Percentiles rank a stretch among this genome's conserved stretches.
Conservation (phyloP, 2,329 filamentous ascomycete species). For the Emmonsiellopsis sp. region DNA sequence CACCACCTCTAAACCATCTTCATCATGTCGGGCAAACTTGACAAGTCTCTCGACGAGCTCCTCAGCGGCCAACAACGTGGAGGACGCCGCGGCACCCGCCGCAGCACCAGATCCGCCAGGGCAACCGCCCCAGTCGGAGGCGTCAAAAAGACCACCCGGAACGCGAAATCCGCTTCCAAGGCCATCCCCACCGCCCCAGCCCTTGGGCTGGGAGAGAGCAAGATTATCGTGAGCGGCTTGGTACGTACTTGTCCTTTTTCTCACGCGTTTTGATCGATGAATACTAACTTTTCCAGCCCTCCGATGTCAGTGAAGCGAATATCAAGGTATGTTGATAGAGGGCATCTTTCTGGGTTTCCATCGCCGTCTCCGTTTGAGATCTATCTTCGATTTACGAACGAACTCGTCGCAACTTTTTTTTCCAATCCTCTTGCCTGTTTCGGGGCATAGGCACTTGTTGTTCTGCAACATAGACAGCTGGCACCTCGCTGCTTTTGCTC, state of each 20-base stretch:
- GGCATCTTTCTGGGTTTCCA: conserved; percentile 60
- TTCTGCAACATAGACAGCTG: conserved; percentile 19
- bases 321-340: conserved; percentile 99
- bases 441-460: conserved; percentile 17
- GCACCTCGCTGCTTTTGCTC: conserved; percentile 27
- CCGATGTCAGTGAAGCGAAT: conserved; percentile 91
- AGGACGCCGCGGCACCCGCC: conserved; percentile 40
- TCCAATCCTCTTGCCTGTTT: conserved; percentile 17
- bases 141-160: conserved; percentile 66
- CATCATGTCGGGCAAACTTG: conserved; percentile 84
- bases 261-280: conserved; percentile 10
- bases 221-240: conserved; percentile 97
- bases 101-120: conserved; percentile 18
- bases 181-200: conserved; percentile 57
- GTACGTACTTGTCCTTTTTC: conserved; percentile 48
- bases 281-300: conserved; percentile 60
- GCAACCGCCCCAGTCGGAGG: conserved; percentile 67
- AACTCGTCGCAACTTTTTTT: conserved; percentile 24
- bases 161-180: conserved; percentile 35
- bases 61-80: conserved; percentile 62
- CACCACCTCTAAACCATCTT: neutral
- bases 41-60: conserved; percentile 96
- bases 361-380: conserved; percentile 50
- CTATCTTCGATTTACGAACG: conserved; percentile 24
- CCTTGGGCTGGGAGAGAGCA: conserved; percentile 64